Conservation (phyloP, 169 alveolate species). For the Eimeria maxima region DNA sequence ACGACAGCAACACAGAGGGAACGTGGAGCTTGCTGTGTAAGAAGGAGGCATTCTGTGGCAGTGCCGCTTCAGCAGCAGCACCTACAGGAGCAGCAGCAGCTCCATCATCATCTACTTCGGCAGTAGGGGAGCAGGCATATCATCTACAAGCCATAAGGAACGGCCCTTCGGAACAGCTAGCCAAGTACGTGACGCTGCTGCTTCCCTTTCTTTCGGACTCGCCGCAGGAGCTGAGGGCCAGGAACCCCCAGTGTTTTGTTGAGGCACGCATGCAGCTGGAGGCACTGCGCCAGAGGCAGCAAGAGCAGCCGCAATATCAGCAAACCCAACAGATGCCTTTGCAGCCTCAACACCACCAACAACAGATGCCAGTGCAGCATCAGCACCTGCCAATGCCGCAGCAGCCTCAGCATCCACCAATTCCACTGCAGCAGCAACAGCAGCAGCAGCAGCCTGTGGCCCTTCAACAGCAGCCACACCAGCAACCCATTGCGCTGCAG, state of each 20-base stretch:
- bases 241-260: constrained; percentile 26
- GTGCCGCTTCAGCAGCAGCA: constrained; percentile 3
- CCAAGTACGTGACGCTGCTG: constrained; percentile 15
- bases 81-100: constrained; percentile 38
- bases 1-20: constrained; percentile 36
- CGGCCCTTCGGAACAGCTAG: constrained; percentile 20
- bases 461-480: constrained; percentile 30
- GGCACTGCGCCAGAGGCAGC: constrained; percentile 11
- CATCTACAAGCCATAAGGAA: constrained; percentile 10
- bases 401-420: constrained; percentile 35
- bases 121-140: constrained; percentile 31
- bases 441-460: constrained; percentile 58
- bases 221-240: constrained; percentile 29
- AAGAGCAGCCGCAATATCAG: constrained; percentile 33
- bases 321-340: constrained; percentile 3
- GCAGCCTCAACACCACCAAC: constrained; percentile 24
- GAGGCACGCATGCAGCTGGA: constrained; percentile 34
- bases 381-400: constrained; percentile 4
- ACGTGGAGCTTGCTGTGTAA: constrained; percentile 11
- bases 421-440: constrained; percentile 38
- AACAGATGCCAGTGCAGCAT: constrained; percentile 19
- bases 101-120: not conserved
- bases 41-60: constrained; percentile 1
- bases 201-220: constrained; percentile 38
- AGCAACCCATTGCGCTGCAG: constrained; percentile 25